Percentiles rank a stretch among this genome's conserved stretches.
Evolutionary conservation across 1,139 yeast genomes (phyloP).

Genomic region (Nakaseomyces uthaithaninus): DNA sequence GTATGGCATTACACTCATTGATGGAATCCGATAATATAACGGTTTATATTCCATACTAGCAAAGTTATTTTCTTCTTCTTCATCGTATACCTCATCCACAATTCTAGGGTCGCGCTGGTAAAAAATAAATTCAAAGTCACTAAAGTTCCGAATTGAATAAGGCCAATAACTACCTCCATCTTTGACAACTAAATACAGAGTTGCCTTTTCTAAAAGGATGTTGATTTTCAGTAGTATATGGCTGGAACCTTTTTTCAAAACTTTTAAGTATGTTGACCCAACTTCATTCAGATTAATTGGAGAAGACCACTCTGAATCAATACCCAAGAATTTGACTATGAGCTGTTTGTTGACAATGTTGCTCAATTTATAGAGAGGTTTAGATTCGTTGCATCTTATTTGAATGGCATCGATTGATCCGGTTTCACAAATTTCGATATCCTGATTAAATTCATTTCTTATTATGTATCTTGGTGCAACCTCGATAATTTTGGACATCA

Average conservation of each 20-base stretch:
- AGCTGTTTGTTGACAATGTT: conserved; percentile 42
- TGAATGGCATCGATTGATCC: conserved; percentile 46
- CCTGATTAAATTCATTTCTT: conserved; percentile 50
- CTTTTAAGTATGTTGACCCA: conserved; percentile 71
- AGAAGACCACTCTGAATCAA: conserved; percentile 70
- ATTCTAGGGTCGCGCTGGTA: conserved; percentile 81
- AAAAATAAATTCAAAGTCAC: conserved; percentile 72
- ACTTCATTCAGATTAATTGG: conserved; percentile 79
- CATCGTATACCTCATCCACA: conserved; percentile 26
- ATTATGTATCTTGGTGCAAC: conserved; percentile 78
- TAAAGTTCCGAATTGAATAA: conserved; percentile 79
- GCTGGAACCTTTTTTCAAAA: conserved; percentile 51
- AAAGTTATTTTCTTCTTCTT: conserved; percentile 52
- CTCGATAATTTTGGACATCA: conserved; percentile 67
- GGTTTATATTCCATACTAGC: conserved; percentile 54
- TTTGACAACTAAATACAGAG: conserved; percentile 66
- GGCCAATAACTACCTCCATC: conserved; percentile 86
- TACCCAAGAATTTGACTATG: conserved; percentile 49
- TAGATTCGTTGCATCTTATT: conserved; percentile 42
- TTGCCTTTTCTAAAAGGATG: conserved; percentile 67
- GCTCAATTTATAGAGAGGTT: conserved; percentile 50
- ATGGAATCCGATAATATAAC: conserved; percentile 69
- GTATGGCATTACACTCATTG: conserved; percentile 94
- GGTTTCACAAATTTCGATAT: conserved; percentile 54
- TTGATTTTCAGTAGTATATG: conserved; percentile 67